Evolutionary conservation across 495 filamentous ascomycete genomes (phyloP), one percentile per base, ranked within the genome.

Genomic region (Cudoniella acicularis): DNA sequence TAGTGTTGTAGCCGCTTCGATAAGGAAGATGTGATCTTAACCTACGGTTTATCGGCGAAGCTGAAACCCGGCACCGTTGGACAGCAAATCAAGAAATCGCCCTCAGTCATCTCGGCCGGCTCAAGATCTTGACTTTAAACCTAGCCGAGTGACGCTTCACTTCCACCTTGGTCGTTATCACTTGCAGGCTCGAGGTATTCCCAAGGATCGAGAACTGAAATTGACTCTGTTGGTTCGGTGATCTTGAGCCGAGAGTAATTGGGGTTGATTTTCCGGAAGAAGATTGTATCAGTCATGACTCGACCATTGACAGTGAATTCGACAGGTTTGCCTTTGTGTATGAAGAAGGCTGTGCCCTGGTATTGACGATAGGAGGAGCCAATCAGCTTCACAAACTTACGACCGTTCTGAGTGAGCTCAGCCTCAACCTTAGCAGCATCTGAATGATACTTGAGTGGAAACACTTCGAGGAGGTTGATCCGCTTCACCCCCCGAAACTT

Each of bases 41-140:
- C 59, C 49, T 58, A 72, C 17, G 67, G 59, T 42, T 72, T 72
- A 52, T 69, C 63, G 54, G 62, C 62, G 27, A 72, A 65, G 54
- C 70, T 69, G 54, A 24, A 62, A 20, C 54, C 46, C 53, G 68
- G 58, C 42, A 72, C 60, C 40, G 62, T 70, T 53, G 51, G 66
- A 60, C 61, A 65, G 52, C 61, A 52, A 56, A 70, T 41, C 46
- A 72, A 54, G n/a, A 72, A 67, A 64, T 67, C 64, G 22, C 60
- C 50, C 51, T 68, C 57, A 27, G 59, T 57, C 49, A 71, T 50
- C 36, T 53, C 36, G 17, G 23, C 57, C 23, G 24, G 48, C 23
- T 47, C 49, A 41, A 54, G 9, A 18, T 9, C 24, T 9, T 54
- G 11, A 25, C 55, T 57, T 4, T 47, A n/a, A 6, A 6, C 22